phyloP scores from a whole-genome alignment of 768 basidiomycete genomes.

The Trametes cubensis region DNA sequence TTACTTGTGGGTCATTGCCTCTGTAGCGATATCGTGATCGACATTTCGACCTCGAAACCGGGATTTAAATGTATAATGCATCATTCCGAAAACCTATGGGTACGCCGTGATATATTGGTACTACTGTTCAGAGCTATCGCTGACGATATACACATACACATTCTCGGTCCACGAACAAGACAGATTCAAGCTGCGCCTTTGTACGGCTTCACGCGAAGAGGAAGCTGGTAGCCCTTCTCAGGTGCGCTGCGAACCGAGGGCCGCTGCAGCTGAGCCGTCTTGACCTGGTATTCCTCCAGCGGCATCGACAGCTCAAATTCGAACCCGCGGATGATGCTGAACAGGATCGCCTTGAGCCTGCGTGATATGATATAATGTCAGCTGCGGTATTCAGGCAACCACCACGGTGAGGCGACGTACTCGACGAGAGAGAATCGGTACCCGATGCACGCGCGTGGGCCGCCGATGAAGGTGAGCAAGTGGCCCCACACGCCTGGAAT shows the following conservation, averaged over 20 bases:
- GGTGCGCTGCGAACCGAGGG: conserved; percentile 23
- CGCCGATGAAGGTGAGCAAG: conserved; percentile 63
- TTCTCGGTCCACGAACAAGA: neutral
- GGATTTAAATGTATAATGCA: no score
- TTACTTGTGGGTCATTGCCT: no score
- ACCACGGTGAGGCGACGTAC: conserved; percentile 39
- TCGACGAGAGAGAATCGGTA: conserved; percentile 65
- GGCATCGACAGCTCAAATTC: conserved; percentile 33
- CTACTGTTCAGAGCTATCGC: no score
- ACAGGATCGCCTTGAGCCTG: conserved; percentile 39
- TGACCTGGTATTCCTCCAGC: conserved; percentile 23
- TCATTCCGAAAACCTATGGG: no score
- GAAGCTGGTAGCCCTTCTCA: conserved; percentile 26
- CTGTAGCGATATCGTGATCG: no score
- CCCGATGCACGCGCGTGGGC: conserved; percentile 67
- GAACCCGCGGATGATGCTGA: conserved; percentile 33
- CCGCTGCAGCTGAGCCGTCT: conserved; percentile 24
- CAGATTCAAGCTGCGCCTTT: neutral
- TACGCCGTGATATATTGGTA: no score
- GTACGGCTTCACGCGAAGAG: conserved; percentile 22
- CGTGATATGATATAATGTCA: no score
- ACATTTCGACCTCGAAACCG: no score
- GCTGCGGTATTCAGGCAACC: no score
- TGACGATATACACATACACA: no score
- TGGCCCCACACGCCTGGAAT: conserved; percentile 67